Evolutionary conservation across 1,284 basidiomycete species (phyloP), one percentile per base, ranked within the genome.

Genomic region (Malassezia arunalokei): DNA sequence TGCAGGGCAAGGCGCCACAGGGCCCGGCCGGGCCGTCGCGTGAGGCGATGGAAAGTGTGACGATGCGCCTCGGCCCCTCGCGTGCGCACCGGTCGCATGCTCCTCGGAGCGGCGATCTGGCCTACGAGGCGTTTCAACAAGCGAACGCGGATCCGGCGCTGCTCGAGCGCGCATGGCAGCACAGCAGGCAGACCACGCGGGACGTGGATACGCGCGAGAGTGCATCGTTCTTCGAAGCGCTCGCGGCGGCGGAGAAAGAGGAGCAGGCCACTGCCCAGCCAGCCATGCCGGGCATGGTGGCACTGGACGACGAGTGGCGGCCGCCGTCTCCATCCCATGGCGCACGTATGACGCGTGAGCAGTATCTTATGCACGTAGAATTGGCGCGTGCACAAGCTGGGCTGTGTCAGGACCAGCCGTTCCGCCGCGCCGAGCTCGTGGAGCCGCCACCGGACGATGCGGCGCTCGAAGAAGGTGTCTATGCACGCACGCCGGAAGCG

Each of bases 391-490:
- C 17, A 3, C 53, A 55, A 39, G 30, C 47, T 14, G 47, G 47
- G 6, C 6, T 42, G 27, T 31, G 28, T 15, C 14, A 29, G 8
- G 41, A 40, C 20, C 52, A 54, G 31, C 49, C 53, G 3, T 55
- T 40, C 45, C 47, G 47, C 15, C 33, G 20, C 3, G 53, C 43
- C 5, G 53, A 55, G 32, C 17, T 29, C 7, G 6, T 40, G 12
- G 27, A 27, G 39, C 53, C 53, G 8, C 43, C 53, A 3, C 38
- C 29, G 3, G 53, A 55, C 14, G 53, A 55, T 40, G 43, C 47
- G 6, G 30, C 38, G 8, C 44, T 55, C 6, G 30, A 32, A 8
- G 53, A 55, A 28, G 53, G 53, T 42, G 53, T 55, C n/a, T 55
- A 50, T 15, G 53, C 53, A 1, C 43, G 37, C 15, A 49, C 48